A percentile compares a stretch with the other conserved stretches of the same genome.
These are phyloP conservation scores for Pichia sp. DNA, from an alignment of 1,139 yeast genomes.

Conservation along the genomic window DNA sequence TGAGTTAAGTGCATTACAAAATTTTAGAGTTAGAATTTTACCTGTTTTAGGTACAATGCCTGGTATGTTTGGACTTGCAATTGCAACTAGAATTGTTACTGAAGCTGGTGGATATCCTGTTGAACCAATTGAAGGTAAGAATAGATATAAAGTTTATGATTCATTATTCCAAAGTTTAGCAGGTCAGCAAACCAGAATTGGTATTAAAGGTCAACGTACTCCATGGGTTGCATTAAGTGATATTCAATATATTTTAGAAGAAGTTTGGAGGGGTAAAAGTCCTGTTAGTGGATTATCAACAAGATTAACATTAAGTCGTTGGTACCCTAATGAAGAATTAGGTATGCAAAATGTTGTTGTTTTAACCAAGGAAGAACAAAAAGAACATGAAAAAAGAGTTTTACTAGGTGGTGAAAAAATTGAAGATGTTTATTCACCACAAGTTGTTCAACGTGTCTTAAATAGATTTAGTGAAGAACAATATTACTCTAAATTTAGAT, in stretches of 20 bases:
- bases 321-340: conserved; percentile 63
- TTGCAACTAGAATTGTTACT: conserved; percentile 79
- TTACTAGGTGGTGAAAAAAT: conserved; percentile 58
- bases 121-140: conserved; percentile 88
- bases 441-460: conserved; percentile 53
- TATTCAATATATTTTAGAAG: conserved; percentile 82
- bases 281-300: conserved; percentile 83
- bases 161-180: conserved; percentile 75
- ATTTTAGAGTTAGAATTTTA: conserved; percentile 85
- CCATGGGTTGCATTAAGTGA: conserved; percentile 63
- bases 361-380: conserved; percentile 85
- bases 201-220: conserved; percentile 60
- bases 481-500: conserved; percentile 59
- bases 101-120: conserved; percentile 79
- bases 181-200: conserved; percentile 78
- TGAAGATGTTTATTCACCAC: conserved; percentile 57
- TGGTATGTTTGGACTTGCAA: conserved; percentile 85
- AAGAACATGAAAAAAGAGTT: conserved; percentile 66
- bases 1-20: conserved; percentile 78
- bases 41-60: conserved; percentile 98
- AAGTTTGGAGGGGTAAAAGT: conserved; percentile 85
- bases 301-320: conserved; percentile 68
- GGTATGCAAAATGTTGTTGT: conserved; percentile 72
- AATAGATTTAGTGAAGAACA: conserved; percentile 67
- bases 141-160: conserved; percentile 78